Evolutionary conservation across 2,329 filamentous ascomycete species (phyloP).

Genomic region (Hymenotorrendiella dingleyae): DNA sequence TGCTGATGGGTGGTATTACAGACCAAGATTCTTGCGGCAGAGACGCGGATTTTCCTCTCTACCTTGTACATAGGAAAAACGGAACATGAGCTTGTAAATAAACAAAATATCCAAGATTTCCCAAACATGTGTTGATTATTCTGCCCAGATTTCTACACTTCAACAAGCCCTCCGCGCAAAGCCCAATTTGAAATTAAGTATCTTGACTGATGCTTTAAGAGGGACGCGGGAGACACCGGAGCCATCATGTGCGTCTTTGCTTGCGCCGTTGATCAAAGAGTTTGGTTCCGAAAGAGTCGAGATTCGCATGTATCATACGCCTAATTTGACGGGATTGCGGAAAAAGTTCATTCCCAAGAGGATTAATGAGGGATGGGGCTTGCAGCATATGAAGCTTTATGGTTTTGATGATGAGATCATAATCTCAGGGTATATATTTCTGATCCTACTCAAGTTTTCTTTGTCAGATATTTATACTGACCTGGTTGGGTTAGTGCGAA

Average conservation of each 20-base stretch:
- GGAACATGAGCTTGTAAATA: slow-evolving; percentile 76
- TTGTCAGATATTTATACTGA: no score
- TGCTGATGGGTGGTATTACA: slow-evolving; percentile 35
- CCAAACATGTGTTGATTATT: slow-evolving; percentile 13
- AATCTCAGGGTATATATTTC: slow-evolving; percentile 80
- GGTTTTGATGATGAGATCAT: slow-evolving; percentile 94
- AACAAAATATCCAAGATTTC: slow-evolving; percentile 20
- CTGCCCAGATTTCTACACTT: slow-evolving; percentile 62
- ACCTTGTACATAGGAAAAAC: slow-evolving; percentile 95
- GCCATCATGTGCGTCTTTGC: slow-evolving; percentile 79
- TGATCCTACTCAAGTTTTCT: slow-evolving; percentile 20
- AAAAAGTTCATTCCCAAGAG: slow-evolving; percentile 81
- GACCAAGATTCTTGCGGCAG: slow-evolving; percentile 75
- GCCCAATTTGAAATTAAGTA: slow-evolving; percentile 72
- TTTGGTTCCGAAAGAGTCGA: slow-evolving; percentile 83
- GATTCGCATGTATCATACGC: slow-evolving; percentile 96
- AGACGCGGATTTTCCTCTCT: slow-evolving; percentile 80
- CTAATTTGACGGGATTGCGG: slow-evolving; percentile 80
- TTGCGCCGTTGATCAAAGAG: slow-evolving; percentile 76
- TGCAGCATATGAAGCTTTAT: slow-evolving; percentile 99
- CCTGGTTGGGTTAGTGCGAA: slow-evolving; percentile 68
- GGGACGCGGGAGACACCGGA: slow-evolving; percentile 86
- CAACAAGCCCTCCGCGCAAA: slow-evolving; percentile 69
- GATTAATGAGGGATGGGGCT: slow-evolving; percentile 96
- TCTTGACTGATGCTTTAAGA: slow-evolving; percentile 84